Evolutionary conservation across 2,329 filamentous ascomycete genomes (phyloP), one percentile per base, ranked within the genome.

Genomic region (Leptographium lundbergii): DNA sequence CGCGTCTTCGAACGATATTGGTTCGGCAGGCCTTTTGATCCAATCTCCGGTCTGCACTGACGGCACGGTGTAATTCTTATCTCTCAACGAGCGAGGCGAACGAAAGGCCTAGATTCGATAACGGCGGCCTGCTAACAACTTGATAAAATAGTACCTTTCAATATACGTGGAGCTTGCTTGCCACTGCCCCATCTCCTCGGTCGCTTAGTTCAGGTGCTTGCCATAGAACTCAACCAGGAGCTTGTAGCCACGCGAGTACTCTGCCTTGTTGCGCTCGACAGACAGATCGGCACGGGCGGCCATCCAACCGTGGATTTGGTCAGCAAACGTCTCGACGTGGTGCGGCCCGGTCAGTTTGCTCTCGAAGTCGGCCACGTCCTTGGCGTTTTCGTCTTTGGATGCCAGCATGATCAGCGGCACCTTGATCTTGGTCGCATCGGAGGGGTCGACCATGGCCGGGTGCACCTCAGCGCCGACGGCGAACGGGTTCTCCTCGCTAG

Each of bases 291-390:
- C 76, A 29, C 85, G 78, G 1, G 86, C 85, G 1, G 81, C 83
- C 86, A 88, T 89, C 84, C 85, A 89, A 52, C 86, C 86, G 70
- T 89, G 86, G 67, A 84, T 78, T 76, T 87, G 85, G 66, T 82
- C 82, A 27, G 66, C 65, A 66, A 87, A 88, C n/a, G 69, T 82
- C 74, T 88, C 84, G 57, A 87, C 78, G 62, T 84, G 77, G 66
- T 83, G 82, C 60, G 79, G 71, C 2, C 73, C 78, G 32, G 71
- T 73, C 57, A 87, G 74, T 11, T 72, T 73, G n/a, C 73, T 69
- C 67, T 81, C 75, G 62, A 81, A 84, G 67, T 80, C 74, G 69
- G 81, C 72, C 48, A 85, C 79, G 47, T 75, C 76, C 4, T 80
- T 78, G 0, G 69, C 72, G 3, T 74, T 69, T 74, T 88, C 83